Evolutionary conservation across 2,329 filamentous ascomycete species (phyloP).

Genomic region (Clonostachys rhizophaga): DNA sequence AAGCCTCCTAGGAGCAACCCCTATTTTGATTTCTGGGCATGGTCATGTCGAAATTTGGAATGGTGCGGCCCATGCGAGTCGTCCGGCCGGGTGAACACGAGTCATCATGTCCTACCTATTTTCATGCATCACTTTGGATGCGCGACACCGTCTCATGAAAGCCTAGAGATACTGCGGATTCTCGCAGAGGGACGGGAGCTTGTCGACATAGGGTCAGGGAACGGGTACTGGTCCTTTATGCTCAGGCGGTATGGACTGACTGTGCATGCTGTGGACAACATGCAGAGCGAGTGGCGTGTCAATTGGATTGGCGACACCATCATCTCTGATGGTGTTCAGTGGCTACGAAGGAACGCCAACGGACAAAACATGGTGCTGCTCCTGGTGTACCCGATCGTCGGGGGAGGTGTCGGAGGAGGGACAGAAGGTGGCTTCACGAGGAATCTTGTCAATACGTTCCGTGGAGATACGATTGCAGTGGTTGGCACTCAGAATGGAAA

Average conservation of each 20-base stretch:
- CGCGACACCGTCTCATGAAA: slow-evolving; percentile 63
- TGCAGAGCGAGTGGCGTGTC: slow-evolving; percentile 62
- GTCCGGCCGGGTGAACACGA: slow-evolving; percentile 46
- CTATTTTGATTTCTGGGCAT: slow-evolving; percentile 63
- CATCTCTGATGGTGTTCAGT: slow-evolving; percentile 54
- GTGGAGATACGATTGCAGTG: slow-evolving; percentile 61
- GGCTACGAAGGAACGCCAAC: slow-evolving; percentile 42
- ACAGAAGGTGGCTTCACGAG: slow-evolving; percentile 61
- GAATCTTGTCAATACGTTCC: slow-evolving; percentile 54
- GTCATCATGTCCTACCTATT: slow-evolving; percentile 66
- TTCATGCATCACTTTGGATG: slow-evolving; percentile 80
- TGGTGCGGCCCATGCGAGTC: slow-evolving; percentile 57
- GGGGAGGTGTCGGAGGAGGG: slow-evolving; percentile 58
- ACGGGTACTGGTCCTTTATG: slow-evolving; percentile 74
- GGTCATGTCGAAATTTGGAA: slow-evolving; percentile 58
- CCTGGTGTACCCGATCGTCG: slow-evolving; percentile 70
- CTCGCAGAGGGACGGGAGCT: slow-evolving; percentile 49
- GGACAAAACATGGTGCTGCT: slow-evolving; percentile 57
- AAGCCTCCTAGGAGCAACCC: slow-evolving; percentile 49
- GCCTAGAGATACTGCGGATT: slow-evolving; percentile 53
- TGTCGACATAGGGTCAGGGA: slow-evolving; percentile 65
- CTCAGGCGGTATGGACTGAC: slow-evolving; percentile 52
- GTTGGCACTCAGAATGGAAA: slow-evolving; percentile 72
- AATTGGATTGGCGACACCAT: slow-evolving; percentile 66
- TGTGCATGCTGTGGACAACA: slow-evolving; percentile 61